Conservation (phyloP, 306 rosid species). For the Cyamopsis tetragonoloba region DNA sequence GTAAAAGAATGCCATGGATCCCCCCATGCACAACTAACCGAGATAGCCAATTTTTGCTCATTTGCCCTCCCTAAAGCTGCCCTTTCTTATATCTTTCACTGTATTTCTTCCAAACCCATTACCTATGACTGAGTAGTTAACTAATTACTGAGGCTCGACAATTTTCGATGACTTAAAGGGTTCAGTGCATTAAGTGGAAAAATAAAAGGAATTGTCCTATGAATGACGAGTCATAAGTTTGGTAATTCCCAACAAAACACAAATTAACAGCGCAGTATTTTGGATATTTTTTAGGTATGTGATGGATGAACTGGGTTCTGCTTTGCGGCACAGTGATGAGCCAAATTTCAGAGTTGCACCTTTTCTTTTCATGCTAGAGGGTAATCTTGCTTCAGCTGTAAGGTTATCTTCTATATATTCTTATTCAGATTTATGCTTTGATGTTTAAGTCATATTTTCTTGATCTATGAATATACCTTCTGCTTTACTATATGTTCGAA, state of each 20-base stretch:
- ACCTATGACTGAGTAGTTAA: no score
- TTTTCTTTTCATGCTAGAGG: conserved; percentile 92
- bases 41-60: no score
- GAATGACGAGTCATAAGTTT: neutral
- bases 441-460: neutral
- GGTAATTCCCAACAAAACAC: conserved; percentile 9
- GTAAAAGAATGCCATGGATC: no score
- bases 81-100: no score
- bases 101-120: no score
- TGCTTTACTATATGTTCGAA: conserved; percentile 5
- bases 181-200: conserved; percentile 5
- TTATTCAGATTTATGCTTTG: conserved; percentile 19
- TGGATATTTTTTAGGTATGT: conserved; percentile 55
- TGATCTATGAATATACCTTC: neutral
- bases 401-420: conserved; percentile 51
- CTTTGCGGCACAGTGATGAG: conserved; percentile 82
- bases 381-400: conserved; percentile 73
- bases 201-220: neutral
- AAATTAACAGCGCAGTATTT: conserved; percentile 21
- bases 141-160: no score
- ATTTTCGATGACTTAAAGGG: no score
- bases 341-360: conserved; percentile 90
- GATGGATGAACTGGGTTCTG: conserved; percentile 98
- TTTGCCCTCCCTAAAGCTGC: no score
- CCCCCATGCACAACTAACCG: no score